These are phyloP conservation scores for Graphilbum sp. DNA, from an alignment of 2,329 filamentous ascomycete genomes.

Conservation along the genomic window DNA sequence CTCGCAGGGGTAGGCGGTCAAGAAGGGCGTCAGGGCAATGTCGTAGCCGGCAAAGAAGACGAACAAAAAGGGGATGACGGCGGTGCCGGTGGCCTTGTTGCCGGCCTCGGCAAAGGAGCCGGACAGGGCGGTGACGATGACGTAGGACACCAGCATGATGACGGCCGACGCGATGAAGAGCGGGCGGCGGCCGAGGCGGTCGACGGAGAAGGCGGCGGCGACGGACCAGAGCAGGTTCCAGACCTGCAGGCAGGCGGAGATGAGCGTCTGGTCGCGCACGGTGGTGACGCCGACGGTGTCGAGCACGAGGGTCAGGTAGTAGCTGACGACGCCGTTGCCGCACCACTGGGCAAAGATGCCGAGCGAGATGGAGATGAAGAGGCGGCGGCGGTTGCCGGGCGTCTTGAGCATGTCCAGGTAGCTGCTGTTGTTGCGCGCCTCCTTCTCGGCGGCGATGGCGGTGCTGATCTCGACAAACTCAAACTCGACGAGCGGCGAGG, in stretches of 20 bases:
- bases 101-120: no score
- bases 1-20: conserved; percentile 2
- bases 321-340: conserved; percentile 2
- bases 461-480: conserved; percentile 17
- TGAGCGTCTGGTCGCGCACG: neutral
- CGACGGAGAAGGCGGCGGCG: conserved; percentile 9
- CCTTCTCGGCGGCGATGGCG: conserved; percentile 1
- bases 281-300: conserved; percentile 3
- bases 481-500: conserved; percentile 33
- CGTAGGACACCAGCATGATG: conserved; percentile 11
- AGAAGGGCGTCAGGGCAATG: conserved; percentile 1
- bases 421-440: conserved; percentile 1
- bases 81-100: neutral
- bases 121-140: neutral
- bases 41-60: neutral
- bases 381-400: conserved; percentile 4
- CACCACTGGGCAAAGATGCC: conserved; percentile 3
- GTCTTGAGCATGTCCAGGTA: conserved; percentile 21
- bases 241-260: conserved; percentile 10
- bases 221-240: conserved; percentile 2
- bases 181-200: conserved; percentile 13
- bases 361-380: conserved; percentile 3
- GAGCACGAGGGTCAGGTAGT: conserved; percentile 3
- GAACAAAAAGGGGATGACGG: neutral
- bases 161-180: conserved; percentile 9